Conservation (phyloP, 163 green algal species). For the Chloromonas sp. region DNA sequence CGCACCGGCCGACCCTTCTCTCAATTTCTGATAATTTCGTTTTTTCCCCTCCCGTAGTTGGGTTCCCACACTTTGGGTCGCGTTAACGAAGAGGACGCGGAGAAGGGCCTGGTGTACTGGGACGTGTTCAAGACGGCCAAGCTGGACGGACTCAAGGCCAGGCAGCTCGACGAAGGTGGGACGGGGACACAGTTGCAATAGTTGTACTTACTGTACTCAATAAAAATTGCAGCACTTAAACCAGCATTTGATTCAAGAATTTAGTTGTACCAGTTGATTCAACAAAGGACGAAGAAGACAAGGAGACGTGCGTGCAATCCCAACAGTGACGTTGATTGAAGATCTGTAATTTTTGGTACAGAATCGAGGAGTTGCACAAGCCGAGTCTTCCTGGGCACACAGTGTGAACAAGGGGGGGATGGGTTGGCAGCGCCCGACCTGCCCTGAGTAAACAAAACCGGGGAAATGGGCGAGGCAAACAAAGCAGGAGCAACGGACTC, state of each 20-base stretch:
- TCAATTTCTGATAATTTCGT: no score
- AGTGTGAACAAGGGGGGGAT: no score
- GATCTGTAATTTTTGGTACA: no score
- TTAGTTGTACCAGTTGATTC: not conserved
- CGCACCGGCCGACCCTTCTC: no score
- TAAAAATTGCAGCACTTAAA: not conserved
- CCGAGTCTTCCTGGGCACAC: no score
- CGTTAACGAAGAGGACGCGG: conserved; percentile 52
- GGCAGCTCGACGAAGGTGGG: conserved; percentile 16
- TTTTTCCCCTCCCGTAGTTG: conserved; percentile 26
- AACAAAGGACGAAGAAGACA: not conserved
- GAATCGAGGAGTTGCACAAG: no score
- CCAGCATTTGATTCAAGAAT: not conserved
- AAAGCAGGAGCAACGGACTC: no score
- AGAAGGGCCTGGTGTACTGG: conserved; percentile 56
- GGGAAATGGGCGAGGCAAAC: no score
- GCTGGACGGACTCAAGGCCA: conserved; percentile 44
- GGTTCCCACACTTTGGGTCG: conserved; percentile 50
- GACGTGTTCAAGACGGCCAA: conserved; percentile 62
- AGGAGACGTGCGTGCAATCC: not conserved
- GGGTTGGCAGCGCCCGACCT: no score
- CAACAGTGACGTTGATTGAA: not conserved
- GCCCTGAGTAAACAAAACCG: no score
- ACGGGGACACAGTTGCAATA: not conserved
- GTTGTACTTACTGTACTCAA: not conserved